A percentile compares a stretch with the other conserved stretches of the same genome.
Conservation (phyloP, 192 early-diverging fungal species). For the Podila horticola region DNA sequence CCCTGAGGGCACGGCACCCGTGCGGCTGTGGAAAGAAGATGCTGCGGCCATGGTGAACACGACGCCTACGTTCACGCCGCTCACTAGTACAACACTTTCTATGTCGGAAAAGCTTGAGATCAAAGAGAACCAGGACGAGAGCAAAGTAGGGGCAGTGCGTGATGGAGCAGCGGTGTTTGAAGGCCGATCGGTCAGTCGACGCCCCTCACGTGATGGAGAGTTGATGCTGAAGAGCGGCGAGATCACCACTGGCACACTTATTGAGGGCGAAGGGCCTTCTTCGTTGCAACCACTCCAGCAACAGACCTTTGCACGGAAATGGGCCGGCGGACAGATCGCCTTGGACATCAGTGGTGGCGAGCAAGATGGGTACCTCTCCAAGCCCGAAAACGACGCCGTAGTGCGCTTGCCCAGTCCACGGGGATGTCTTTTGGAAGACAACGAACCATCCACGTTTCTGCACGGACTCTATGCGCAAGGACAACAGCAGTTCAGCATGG, state of each 20-base stretch:
- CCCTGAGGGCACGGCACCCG: conserved; percentile 4
- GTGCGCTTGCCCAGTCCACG: conserved; percentile 23
- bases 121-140: neutral
- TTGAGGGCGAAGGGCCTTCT: neutral
- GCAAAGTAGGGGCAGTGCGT: neutral
- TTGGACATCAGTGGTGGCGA: neutral
- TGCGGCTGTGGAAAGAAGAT: conserved; percentile 20
- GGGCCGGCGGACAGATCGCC: conserved; percentile 13
- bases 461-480: too few species aligned
- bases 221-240: neutral
- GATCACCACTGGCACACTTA: neutral
- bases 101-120: neutral
- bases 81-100: too few species aligned
- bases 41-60: neutral
- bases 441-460: neutral
- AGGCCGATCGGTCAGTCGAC: neutral
- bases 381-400: conserved; percentile 1
- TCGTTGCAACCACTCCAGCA: too few species aligned
- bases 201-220: neutral
- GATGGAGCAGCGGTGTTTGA: conserved; percentile 49
- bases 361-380: conserved; percentile 4
- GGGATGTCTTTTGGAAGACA: conserved; percentile 27
- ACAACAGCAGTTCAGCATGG: too few species aligned
- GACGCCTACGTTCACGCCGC: too few species aligned
- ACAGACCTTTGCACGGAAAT: conserved; percentile 2